phyloP scores from a whole-genome alignment of 306 rosid species.

The Castanea mollissima region DNA sequence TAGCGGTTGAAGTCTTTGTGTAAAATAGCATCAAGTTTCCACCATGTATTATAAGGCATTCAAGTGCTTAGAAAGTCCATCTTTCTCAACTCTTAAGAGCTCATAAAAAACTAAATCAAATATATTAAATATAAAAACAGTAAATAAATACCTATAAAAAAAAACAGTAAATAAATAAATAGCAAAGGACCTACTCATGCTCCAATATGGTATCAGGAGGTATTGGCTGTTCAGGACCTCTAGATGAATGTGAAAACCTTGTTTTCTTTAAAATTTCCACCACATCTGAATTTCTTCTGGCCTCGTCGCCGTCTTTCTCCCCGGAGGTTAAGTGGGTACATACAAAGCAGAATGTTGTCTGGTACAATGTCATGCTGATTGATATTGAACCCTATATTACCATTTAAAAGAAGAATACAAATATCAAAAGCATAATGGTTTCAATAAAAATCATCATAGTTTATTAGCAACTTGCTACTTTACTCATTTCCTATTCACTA shows the following conservation, averaged over 20 bases:
- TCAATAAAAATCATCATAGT: background rate
- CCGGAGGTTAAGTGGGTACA: conserved; percentile 94
- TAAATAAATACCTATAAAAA: no score
- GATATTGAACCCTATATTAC: conserved; percentile 80
- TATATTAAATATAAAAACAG: background rate
- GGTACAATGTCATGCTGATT: conserved; percentile 71
- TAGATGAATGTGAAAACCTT: conserved; percentile 47
- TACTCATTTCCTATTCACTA: background rate
- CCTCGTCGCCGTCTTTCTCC: conserved; percentile 81
- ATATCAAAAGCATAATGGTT: background rate
- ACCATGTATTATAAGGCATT: no score
- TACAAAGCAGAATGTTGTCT: conserved; percentile 74
- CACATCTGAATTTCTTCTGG: conserved; percentile 69
- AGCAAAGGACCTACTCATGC: conserved; percentile 58
- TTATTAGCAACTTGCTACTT: background rate
- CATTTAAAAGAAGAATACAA: background rate
- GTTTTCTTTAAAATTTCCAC: conserved; percentile 76
- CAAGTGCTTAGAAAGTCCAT: background rate
- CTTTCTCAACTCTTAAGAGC: background rate
- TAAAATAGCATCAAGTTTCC: no score
- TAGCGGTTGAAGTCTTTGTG: no score
- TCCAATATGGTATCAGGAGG: conserved; percentile 62
- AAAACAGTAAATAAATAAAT: background rate
- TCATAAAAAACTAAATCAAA: background rate
- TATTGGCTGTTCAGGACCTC: conserved; percentile 19